Evolutionary conservation across 1,139 yeast species (phyloP), one percentile per base, ranked within the genome.

Genomic region (Magnusiomyces sp.): DNA sequence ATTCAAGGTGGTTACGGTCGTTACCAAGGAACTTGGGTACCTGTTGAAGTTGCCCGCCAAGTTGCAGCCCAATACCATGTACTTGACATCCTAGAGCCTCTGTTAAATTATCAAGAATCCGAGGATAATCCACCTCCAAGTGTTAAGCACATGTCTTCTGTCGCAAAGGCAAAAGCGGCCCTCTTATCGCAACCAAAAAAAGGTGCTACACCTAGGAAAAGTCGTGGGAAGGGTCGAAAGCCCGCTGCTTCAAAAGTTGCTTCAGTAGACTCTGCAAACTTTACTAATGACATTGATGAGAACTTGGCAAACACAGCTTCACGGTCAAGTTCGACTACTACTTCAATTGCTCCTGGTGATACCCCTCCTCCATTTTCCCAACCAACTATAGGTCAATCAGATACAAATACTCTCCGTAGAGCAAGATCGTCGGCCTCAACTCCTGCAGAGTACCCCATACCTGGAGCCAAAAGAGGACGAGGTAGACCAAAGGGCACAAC

Each of bases 21-120:
- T 63, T 92, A 89, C 67, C 97, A 92, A 66, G 98, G 98, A 19
- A 90, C 97, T 1, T 92, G 97, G 97, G 94, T 90, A 6, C 97
- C 97, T 0, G 67, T 89, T 53, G 75, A 73, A 9, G 69, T 43
- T 41, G 83, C 87, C 0, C 63, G 68, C 27, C 72, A 69, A 40
- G 68, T 74, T 42, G 95, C 96, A 1, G 71, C 71, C 46, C 81
- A 80, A 59, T 90, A 86, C 61, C 82, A 77, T 1, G 96, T 90
- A 1, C 74, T 73, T 53, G 84, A 78, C 2, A 73, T 76, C 27
- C 69, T 92, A 50, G 70, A 70, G 48, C 88, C 94, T 0, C 71
- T 92, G 13, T 83, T 92, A 58, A 83, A 60, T 37, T 71, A 61
- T 55, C 55, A 52, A 10, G 68, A 68, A 4, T 51, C 66, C 11